Evolutionary conservation across 2,329 filamentous ascomycete genomes (phyloP), one percentile per base, ranked within the genome.

Genomic region (Truncatella angustata): DNA sequence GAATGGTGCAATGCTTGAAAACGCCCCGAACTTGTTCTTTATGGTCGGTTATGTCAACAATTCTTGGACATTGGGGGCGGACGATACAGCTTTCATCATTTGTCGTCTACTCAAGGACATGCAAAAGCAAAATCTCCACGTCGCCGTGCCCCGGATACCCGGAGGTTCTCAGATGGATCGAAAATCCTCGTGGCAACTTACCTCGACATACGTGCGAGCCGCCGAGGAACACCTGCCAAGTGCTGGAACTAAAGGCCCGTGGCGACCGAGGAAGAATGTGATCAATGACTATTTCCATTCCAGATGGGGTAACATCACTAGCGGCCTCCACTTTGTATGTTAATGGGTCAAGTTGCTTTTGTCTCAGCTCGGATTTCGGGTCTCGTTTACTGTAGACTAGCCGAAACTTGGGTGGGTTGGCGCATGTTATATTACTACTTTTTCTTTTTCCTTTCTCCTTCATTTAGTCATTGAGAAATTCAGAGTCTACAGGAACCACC

Each of bases 1-100:
- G 85, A 81, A 81, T 60, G 79, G 79, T 4, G 70, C 76, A 51
- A 87, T 90, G 85, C 65, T 90, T 1, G 79, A 87, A 57, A 82
- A 80, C 44, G 64, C 88, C 1, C 86, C 87, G 5, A 90, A 90
- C 60, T 69, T 80, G 2, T 74, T 76, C 1, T 74, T 83, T 49
- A 71, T 87, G 32, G 73, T 86, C 39, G 87, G 86, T 7, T 90
- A 89, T 64, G 79, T 82, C 18, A 82, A 85, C 43, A 78, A 80
- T 0, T 80, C 79, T 0, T 90, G 86, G 86, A 90, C 86, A 0
- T 77, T 87, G 0, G 85, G 85, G 3, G 79, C 82, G 0, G 85
- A 86, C 48, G 72, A 75, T 2, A 73, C 77, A 2, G 73, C 71
- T 1, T 70, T 73, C 21, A 68, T 81, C 14, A 66, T 79, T 16